These are phyloP conservation scores for Cutaneotrichosporon sp. DNA, from an alignment of 1,284 basidiomycete species.

Conservation along the genomic window DNA sequence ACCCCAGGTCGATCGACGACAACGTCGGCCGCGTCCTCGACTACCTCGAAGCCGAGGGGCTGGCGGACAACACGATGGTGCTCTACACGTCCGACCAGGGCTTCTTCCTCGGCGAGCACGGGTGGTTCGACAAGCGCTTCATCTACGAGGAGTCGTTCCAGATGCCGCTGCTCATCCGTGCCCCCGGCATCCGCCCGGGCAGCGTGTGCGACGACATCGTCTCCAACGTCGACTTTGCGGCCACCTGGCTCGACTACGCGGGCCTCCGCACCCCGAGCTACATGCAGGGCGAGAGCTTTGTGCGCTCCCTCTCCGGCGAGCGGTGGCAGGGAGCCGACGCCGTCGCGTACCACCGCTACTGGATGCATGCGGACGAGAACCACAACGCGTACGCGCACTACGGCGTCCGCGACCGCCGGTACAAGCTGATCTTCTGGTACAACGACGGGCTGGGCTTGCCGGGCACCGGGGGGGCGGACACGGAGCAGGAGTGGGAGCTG, in stretches of 20 bases:
- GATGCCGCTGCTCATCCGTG: conserved; percentile 31
- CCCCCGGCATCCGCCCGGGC: conserved; percentile 29
- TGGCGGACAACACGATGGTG: conserved; percentile 28
- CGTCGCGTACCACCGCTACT: conserved; percentile 32
- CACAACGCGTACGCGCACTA: conserved; percentile 32
- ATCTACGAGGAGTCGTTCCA: conserved; percentile 32
- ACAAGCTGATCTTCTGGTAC: conserved; percentile 35
- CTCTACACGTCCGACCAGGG: conserved; percentile 31
- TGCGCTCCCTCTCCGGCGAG: conserved; percentile 16
- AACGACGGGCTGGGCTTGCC: conserved; percentile 23
- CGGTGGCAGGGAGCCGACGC: conserved; percentile 1
- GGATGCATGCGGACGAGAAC: conserved; percentile 28
- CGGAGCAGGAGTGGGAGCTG: conserved; percentile 32
- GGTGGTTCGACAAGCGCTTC: conserved; percentile 40
- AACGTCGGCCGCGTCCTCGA: conserved; percentile 31
- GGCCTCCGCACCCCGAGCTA: conserved; percentile 24
- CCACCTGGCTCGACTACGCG: conserved; percentile 29
- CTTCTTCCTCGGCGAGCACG: conserved; percentile 36
- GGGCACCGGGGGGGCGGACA: conserved; percentile 17
- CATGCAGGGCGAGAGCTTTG: conserved; percentile 33
- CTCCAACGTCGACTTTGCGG: conserved; percentile 33
- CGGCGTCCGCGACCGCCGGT: conserved; percentile 23
- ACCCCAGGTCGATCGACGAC: conserved; percentile 24
- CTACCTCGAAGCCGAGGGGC: conserved; percentile 23
- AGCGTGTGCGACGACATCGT: conserved; percentile 30